A percentile compares a stretch with the other conserved stretches of the same genome.
These are phyloP conservation scores for Backusella liffmaniae DNA, from an alignment of 192 early-diverging fungal species.

Conservation along the genomic window DNA sequence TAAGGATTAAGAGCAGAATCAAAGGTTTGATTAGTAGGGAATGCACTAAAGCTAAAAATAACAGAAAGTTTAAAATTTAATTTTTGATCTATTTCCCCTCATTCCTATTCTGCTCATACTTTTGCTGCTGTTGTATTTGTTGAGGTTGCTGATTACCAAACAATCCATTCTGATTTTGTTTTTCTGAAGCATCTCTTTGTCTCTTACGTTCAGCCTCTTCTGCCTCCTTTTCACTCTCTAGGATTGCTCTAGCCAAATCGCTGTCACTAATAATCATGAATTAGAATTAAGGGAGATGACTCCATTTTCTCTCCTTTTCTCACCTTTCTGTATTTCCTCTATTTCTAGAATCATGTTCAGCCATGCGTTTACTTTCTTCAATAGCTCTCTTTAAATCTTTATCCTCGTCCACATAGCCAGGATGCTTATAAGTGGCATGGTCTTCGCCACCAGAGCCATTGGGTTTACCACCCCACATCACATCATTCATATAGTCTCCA, in stretches of 20 bases:
- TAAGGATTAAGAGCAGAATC: constrained; percentile 23
- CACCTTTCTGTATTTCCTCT: not conserved
- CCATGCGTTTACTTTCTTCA: constrained; percentile 77
- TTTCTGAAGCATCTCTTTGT: constrained; percentile 4
- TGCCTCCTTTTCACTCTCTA: constrained; percentile 30
- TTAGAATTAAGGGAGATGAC: not conserved
- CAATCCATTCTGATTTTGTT: constrained; percentile 6
- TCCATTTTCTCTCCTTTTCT: not conserved
- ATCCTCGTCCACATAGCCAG: constrained; percentile 70
- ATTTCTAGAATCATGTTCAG: constrained; percentile 40
- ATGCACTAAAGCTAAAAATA: not conserved
- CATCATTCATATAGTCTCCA: constrained; percentile 37
- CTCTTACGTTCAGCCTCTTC: constrained; percentile 22
- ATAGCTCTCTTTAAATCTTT: constrained; percentile 76
- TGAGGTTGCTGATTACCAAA: constrained; percentile 9
- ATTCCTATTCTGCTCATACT: not conserved
- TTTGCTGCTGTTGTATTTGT: not conserved
- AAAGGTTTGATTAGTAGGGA: constrained; percentile 14
- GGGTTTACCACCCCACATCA: constrained; percentile 5
- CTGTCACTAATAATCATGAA: constrained; percentile 5
- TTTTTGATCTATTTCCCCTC: not conserved
- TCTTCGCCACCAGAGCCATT: constrained; percentile 2
- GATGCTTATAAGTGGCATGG: constrained; percentile 36
- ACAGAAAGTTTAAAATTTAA: not conserved
- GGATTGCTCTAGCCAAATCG: constrained; percentile 27